Evolutionary conservation across 768 basidiomycete species (phyloP).

Genomic region (Tulasnella sp.): DNA sequence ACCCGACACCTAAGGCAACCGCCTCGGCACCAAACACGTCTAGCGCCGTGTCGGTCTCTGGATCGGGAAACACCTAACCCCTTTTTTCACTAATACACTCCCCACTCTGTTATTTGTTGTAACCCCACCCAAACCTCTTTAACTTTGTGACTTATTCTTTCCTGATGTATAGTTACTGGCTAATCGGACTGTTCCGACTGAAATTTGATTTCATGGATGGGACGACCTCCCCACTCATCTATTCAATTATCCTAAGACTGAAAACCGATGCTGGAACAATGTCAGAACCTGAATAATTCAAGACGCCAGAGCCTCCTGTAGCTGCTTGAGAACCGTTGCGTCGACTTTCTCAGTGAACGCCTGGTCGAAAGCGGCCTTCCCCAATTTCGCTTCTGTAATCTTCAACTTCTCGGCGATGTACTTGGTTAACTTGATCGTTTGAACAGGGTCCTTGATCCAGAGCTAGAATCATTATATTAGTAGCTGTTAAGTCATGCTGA

Average conservation of each 20-base stretch:
- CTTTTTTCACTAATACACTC: neutral
- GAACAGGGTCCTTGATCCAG: constrained; percentile 66
- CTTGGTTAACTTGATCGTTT: constrained; percentile 58
- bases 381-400: constrained; percentile 56
- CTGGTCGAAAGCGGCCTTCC: constrained; percentile 56
- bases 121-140: neutral
- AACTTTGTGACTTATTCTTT: constrained; percentile 10
- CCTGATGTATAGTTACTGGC: neutral
- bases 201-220: neutral
- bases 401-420: constrained; percentile 58
- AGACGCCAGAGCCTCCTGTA: constrained; percentile 22
- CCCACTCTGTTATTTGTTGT: constrained; percentile 2
- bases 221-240: neutral
- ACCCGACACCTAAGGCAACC: neutral
- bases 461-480: constrained; percentile 45
- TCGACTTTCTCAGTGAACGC: constrained; percentile 64
- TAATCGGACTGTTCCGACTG: neutral
- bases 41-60: neutral
- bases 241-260: neutral
- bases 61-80: neutral
- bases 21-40: neutral
- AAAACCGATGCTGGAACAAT: neutral
- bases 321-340: constrained; percentile 65
- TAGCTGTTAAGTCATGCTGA: neutral
- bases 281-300: neutral